phyloP scores from a whole-genome alignment of 2,329 filamentous ascomycete species.

The Cladosporium oxysporum region DNA sequence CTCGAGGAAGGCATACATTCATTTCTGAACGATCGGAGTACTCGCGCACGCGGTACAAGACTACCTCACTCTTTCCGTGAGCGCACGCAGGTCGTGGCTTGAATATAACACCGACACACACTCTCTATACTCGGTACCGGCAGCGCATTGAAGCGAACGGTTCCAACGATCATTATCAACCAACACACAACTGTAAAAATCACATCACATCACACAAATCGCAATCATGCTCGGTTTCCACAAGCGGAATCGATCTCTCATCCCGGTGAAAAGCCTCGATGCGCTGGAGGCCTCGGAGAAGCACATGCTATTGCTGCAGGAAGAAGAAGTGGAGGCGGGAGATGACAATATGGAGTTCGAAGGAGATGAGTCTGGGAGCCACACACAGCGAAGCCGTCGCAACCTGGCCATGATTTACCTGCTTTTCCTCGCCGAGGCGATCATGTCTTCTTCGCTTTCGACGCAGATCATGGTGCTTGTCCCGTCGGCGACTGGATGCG shows the following conservation, averaged over 20 bases:
- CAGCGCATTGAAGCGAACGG: not conserved
- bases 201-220: not conserved
- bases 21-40: not conserved
- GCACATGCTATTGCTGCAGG: conserved; percentile 24
- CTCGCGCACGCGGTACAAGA: not conserved
- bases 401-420: conserved; percentile 48
- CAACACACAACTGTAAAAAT: not conserved
- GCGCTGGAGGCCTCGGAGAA: conserved; percentile 44
- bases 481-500: conserved; percentile 47
- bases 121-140: not conserved
- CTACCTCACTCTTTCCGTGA: conserved; percentile 10
- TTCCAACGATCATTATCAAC: not conserved
- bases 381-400: conserved; percentile 22
- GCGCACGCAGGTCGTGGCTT: conserved; percentile 21
- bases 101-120: not conserved
- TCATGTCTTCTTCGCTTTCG: conserved; percentile 52
- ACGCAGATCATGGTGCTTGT: conserved; percentile 50
- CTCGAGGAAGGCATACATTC: conserved; percentile 3
- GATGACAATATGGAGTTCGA: conserved; percentile 34
- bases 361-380: conserved; percentile 28
- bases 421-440: conserved; percentile 52
- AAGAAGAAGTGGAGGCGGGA: conserved; percentile 3
- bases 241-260: conserved; percentile 44
- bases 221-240: conserved; percentile 48
- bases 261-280: conserved; percentile 45